Percentiles rank a stretch among this genome's conserved stretches.
phyloP scores from a whole-genome alignment of 1,284 basidiomycete genomes.

The Pisolithus thermaeus region DNA sequence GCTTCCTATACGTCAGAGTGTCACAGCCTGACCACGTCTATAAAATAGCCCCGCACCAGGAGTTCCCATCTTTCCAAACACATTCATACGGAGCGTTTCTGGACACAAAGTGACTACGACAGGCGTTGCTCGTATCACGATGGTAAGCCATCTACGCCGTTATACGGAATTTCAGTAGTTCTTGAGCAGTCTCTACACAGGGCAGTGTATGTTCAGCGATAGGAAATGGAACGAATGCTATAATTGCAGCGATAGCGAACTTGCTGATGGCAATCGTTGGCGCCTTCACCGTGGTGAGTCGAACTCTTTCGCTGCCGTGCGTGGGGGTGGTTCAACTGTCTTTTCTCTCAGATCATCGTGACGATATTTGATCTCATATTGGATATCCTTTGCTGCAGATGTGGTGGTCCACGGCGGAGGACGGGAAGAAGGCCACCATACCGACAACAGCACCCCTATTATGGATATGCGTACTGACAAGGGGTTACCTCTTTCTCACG shows the following conservation, averaged over 20 bases:
- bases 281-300: conserved; percentile 9
- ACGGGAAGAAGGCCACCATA: background rate
- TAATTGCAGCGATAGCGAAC: conserved; percentile 8
- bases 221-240: conserved; percentile 5
- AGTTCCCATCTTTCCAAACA: background rate
- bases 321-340: background rate
- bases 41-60: background rate
- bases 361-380: conserved; percentile 9
- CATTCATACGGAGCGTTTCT: background rate
- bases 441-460: background rate
- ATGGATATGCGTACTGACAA: background rate
- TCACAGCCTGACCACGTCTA: background rate
- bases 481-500: background rate
- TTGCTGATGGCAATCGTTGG: conserved; percentile 7
- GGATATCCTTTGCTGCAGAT: conserved; percentile 14
- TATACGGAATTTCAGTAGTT: background rate
- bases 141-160: background rate
- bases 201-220: conserved; percentile 11
- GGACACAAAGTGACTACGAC: background rate
- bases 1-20: background rate
- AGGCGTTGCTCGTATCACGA: background rate
- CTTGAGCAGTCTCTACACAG: conserved; percentile 1
- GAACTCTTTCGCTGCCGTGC: background rate
- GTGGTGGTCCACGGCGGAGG: conserved; percentile 2
- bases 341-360: conserved; percentile 5